Conservation (phyloP, 345 rosid species). For the Stellera chamaejasme region DNA sequence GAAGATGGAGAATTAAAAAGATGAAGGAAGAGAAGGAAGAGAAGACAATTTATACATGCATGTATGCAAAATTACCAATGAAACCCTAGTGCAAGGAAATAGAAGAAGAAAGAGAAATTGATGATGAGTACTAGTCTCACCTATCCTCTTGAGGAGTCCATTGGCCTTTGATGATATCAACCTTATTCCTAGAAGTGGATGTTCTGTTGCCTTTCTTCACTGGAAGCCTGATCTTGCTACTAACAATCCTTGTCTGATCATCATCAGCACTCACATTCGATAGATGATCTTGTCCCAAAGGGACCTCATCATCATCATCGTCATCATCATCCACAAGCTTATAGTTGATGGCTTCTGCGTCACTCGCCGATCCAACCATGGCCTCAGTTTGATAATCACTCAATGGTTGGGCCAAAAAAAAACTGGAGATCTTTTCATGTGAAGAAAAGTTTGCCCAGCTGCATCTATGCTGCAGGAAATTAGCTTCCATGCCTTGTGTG, state of each 20-base stretch:
- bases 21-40: not conserved
- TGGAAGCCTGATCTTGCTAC: slow-evolving; percentile 15
- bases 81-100: slow-evolving; percentile 2
- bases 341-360: not conserved
- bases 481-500: slow-evolving; percentile 3
- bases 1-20: not conserved
- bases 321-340: slow-evolving; percentile 3
- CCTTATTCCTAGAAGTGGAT: slow-evolving; percentile 13
- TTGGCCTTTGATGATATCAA: slow-evolving; percentile 48
- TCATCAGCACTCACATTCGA: slow-evolving; percentile 2
- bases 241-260: slow-evolving; percentile 11
- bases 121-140: slow-evolving; percentile 10
- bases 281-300: slow-evolving; percentile 14
- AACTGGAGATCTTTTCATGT: not conserved
- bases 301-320: slow-evolving; percentile 4
- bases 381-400: slow-evolving; percentile 1
- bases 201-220: slow-evolving; percentile 13
- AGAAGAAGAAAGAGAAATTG: not conserved
- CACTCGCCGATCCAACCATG: not conserved
- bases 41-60: not conserved
- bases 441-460: slow-evolving; percentile 13
- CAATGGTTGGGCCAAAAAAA: not conserved
- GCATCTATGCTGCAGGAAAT: slow-evolving; percentile 18
- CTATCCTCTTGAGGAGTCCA: slow-evolving; percentile 63
- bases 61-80: not conserved